Evolutionary conservation across 148 eudicot species (phyloP).

Genomic region (Tetragonia tetragonoides): DNA sequence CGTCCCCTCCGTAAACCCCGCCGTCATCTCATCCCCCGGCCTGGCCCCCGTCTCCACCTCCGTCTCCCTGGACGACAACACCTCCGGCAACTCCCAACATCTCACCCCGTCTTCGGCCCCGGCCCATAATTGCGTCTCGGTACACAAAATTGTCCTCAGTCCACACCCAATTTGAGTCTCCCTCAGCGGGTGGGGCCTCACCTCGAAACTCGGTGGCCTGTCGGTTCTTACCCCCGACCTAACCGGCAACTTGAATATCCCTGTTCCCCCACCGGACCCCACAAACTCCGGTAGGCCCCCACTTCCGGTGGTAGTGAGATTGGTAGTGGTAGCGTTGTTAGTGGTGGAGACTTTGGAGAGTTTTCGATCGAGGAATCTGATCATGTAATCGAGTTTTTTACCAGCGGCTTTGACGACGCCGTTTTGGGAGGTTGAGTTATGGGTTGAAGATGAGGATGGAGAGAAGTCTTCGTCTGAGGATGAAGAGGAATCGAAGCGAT

Average conservation of each 20-base stretch:
- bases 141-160: conserved; percentile 43
- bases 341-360: conserved; percentile 28
- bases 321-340: background rate
- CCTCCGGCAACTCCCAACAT: conserved; percentile 54
- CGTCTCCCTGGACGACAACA: conserved; percentile 31
- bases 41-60: conserved; percentile 26
- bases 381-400: conserved; percentile 81
- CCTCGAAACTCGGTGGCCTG: conserved; percentile 74
- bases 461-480: conserved; percentile 23
- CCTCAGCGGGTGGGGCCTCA: conserved; percentile 71
- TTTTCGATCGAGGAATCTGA: conserved; percentile 70
- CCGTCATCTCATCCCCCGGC: conserved; percentile 62
- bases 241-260: conserved; percentile 56
- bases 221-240: conserved; percentile 50
- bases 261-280: conserved; percentile 47
- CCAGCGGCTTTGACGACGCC: conserved; percentile 45
- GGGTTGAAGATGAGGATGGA: conserved; percentile 27
- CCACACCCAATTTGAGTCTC: conserved; percentile 67
- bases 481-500: conserved; percentile 58
- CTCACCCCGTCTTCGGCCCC: conserved; percentile 71
- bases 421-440: conserved; percentile 19
- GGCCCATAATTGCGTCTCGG: conserved; percentile 60
- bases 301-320: no score
- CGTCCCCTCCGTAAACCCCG: conserved; percentile 46
- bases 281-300: conserved; percentile 60